Conservation (phyloP, 306 rosid genomes). For the Vigna hirtella region DNA sequence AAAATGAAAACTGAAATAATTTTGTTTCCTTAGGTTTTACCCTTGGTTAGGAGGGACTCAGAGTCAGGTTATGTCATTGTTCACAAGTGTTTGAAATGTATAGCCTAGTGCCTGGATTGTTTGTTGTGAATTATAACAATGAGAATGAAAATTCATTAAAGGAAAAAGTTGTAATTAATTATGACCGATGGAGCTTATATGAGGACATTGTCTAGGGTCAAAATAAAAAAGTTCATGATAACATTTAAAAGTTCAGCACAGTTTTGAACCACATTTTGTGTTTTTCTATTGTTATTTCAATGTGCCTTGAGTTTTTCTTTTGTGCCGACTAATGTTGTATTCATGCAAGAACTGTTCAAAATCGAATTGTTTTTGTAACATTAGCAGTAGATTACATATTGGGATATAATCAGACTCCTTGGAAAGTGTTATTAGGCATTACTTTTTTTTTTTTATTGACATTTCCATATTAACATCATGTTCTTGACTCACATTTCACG, state of each 20-base stretch:
- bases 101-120: slow-evolving; percentile 4
- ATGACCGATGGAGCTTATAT: slow-evolving; percentile 3
- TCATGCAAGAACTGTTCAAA: neutral
- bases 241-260: neutral
- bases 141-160: neutral
- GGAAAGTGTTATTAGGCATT: slow-evolving; percentile 5
- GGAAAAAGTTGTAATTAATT: neutral
- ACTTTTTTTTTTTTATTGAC: slow-evolving; percentile 20
- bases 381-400: slow-evolving; percentile 11
- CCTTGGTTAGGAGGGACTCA: neutral
- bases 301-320: neutral
- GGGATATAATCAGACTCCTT: slow-evolving; percentile 15
- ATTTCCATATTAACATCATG: slow-evolving; percentile 3
- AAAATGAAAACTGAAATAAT: neutral
- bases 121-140: neutral
- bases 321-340: neutral
- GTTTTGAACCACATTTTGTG: neutral
- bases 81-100: slow-evolving; percentile 35
- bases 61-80: slow-evolving; percentile 3
- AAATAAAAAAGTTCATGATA: neutral
- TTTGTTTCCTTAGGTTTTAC: neutral
- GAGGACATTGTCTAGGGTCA: neutral
- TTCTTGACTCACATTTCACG: slow-evolving; percentile 42
- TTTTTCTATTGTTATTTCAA: neutral
- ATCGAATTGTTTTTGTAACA: neutral